Evolutionary conservation across 768 basidiomycete species (phyloP).

Genomic region (Leccinum subtestaceum): DNA sequence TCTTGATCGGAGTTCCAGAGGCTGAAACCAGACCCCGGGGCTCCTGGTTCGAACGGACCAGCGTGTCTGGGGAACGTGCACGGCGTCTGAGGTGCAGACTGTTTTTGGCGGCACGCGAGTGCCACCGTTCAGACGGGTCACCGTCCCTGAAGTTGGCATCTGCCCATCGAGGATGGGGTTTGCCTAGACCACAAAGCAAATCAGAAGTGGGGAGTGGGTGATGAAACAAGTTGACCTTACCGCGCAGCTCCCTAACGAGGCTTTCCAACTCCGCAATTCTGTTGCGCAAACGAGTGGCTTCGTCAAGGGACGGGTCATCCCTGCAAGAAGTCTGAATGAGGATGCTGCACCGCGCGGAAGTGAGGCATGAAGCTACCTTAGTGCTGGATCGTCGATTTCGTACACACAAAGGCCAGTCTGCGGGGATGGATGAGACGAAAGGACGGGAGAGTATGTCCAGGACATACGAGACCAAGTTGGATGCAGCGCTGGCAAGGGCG

Average conservation of each 20-base stretch:
- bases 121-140: slow-evolving; percentile 83
- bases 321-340: slow-evolving; percentile 35
- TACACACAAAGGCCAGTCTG: slow-evolving; percentile 94
- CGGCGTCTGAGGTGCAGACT: slow-evolving; percentile 43
- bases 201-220: slow-evolving; percentile 6
- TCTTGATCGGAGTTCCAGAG: slow-evolving; percentile 63
- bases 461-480: slow-evolving; percentile 74
- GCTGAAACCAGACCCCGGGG: slow-evolving; percentile 41
- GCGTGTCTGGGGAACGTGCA: slow-evolving; percentile 36
- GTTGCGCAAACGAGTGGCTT: slow-evolving; percentile 79
- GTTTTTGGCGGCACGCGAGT: slow-evolving; percentile 77
- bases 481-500: slow-evolving; percentile 90
- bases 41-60: slow-evolving; percentile 33
- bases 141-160: slow-evolving; percentile 76
- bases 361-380: slow-evolving; percentile 46
- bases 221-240: slow-evolving; percentile 37
- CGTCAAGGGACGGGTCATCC: slow-evolving; percentile 85
- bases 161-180: slow-evolving; percentile 86
- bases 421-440: slow-evolving; percentile 5
- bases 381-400: slow-evolving; percentile 86
- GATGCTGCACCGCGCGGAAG: neutral
- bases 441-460: neutral
- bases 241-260: slow-evolving; percentile 83
- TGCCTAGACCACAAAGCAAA: slow-evolving; percentile 45
- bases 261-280: slow-evolving; percentile 92